Evolutionary conservation across 202 grass and related monocot species (phyloP), one percentile per base, ranked within the genome.

Genomic region (Zizania palustris): DNA sequence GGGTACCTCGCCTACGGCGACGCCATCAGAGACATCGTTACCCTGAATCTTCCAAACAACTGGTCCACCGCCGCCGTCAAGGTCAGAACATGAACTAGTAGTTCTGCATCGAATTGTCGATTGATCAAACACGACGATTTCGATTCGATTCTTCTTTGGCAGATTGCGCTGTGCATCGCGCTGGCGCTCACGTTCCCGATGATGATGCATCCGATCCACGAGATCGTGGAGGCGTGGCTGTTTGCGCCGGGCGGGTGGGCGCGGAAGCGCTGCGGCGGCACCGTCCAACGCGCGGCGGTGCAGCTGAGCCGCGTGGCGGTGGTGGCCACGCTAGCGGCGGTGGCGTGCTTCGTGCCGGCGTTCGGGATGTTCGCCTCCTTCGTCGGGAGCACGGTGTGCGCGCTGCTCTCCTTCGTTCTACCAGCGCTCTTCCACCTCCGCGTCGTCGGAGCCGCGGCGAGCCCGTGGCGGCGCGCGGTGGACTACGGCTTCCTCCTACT

Each of bases 151-250:
- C 34, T 28, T 36, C 0, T 28, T 81, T 50, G 57, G 67, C 51
- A 93, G 90, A 71, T 84, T 11, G 88, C 55, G 46, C 74, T 97
- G 45, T 97, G 88, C 78, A 16, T 93, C 15, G 94, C 86, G 48
- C 88, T 93, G 67, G 75, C 91, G 35, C 86, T 97, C 13, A 97
- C 94, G 39, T 93, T 97, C 79, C 91, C 84, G 8, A 76, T 92
- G 45, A 97, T 97, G 94, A 92, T 92, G 88, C 91, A 97, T 41
- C 94, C 91, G 7, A 93, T 97, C 71, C 91, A 97, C 65, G 94
- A 97, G 70, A 97, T 93, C 80, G 82, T 90, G 6, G 91, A 93
- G 73, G 83, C 82, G 63, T 88, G 85, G 60, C 49, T 97, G 69
- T 16, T 87, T 21, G 28, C 48, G 66, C 76, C 83, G 28, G 85